Evolutionary conservation across 2,329 filamentous ascomycete species (phyloP).

Genomic region (Colletotrichum sp.): DNA sequence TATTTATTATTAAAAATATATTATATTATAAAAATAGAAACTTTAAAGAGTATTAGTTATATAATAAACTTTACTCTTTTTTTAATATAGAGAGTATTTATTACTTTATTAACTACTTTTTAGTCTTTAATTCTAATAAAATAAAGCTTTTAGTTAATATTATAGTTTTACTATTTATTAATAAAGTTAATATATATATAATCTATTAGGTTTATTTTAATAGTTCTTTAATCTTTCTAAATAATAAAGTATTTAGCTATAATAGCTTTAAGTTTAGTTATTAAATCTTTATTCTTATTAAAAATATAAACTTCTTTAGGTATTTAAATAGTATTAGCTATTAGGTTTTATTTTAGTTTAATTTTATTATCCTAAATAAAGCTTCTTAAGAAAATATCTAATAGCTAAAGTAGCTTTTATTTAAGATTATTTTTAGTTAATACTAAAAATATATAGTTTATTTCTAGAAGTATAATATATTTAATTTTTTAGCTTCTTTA

Average conservation of each 20-base stretch:
- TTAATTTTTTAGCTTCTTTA: no score
- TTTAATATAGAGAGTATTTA: no score
- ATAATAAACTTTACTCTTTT: no score
- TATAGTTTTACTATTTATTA: neutral
- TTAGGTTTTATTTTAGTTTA: neutral
- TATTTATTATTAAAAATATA: neutral
- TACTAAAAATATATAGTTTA: no score
- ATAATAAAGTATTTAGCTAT: neutral
- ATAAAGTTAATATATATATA: neutral
- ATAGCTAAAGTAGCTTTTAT: rapidly evolving
- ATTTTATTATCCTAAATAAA: neutral
- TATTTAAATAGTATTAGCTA: neutral
- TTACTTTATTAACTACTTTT: neutral
- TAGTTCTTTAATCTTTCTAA: neutral
- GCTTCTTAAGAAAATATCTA: neutral
- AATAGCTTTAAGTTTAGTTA: neutral
- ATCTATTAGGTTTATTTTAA: neutral
- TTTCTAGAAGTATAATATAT: no score
- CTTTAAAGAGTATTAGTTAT: neutral
- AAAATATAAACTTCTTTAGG: rapidly evolving
- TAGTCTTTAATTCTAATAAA: neutral
- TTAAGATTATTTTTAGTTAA: neutral
- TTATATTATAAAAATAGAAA: neutral
- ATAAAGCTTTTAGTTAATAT: neutral
- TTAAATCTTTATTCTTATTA: neutral